These are phyloP conservation scores for Candida incommunis DNA, from an alignment of 805 yeast species.

Conservation along the genomic window DNA sequence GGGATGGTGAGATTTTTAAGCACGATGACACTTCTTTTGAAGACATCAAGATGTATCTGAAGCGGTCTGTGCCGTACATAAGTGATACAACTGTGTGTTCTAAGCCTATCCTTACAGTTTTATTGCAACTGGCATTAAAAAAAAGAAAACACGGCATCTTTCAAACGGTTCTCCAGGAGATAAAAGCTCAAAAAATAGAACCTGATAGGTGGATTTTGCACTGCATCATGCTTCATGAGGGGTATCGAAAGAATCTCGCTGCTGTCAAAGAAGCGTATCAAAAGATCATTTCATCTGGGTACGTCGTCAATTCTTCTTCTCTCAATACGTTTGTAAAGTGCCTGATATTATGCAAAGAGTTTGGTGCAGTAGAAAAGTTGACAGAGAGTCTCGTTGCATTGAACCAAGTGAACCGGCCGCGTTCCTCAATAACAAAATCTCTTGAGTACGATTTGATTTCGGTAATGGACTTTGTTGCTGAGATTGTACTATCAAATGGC, in stretches of 20 bases:
- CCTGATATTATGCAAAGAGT: not conserved
- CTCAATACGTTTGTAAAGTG: not conserved
- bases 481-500: not conserved
- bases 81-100: not conserved
- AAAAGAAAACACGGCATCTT: not conserved
- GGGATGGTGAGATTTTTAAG: not conserved
- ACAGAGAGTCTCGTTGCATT: not conserved
- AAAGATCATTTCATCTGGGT: not conserved
- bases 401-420: not conserved
- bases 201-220: not conserved
- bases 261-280: not conserved
- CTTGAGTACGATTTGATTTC: not conserved
- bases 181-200: not conserved
- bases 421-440: not conserved
- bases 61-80: not conserved
- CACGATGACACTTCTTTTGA: not conserved
- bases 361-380: not conserved
- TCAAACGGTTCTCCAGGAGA: not conserved
- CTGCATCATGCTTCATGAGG: not conserved
- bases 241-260: not conserved
- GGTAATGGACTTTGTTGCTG: not conserved
- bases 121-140: not conserved
- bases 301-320: not conserved
- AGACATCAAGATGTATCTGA: not conserved
- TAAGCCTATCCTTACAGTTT: not conserved